A percentile compares a stretch with the other conserved stretches of the same genome.
phyloP scores from a whole-genome alignment of 257 asterid genomes.

The Thymus quinquecostatus region DNA sequence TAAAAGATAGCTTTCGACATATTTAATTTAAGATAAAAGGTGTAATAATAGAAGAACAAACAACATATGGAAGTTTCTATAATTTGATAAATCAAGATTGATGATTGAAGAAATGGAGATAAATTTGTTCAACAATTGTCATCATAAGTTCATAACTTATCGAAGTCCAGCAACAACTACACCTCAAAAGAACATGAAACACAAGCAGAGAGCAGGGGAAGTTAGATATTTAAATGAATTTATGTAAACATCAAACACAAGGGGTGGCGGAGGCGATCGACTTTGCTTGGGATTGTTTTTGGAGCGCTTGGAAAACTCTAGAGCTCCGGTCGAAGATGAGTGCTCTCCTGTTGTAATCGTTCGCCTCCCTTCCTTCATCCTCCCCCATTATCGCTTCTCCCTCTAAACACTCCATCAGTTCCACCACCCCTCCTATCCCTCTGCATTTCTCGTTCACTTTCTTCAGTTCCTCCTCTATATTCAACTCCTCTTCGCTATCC shows the following conservation, averaged over 20 bases:
- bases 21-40: no score
- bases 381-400: slow-evolving; percentile 92
- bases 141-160: not conserved
- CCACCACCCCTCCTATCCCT: slow-evolving; percentile 57
- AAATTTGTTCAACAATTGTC: not conserved
- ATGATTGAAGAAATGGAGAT: no score
- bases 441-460: slow-evolving; percentile 42
- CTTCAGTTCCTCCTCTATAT: slow-evolving; percentile 46
- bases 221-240: not conserved
- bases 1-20: no score
- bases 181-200: not conserved
- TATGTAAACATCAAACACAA: not conserved
- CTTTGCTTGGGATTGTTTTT: slow-evolving; percentile 27
- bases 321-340: slow-evolving; percentile 70
- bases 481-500: slow-evolving; percentile 2
- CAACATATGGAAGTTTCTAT: no score
- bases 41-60: no score
- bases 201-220: not conserved
- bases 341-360: slow-evolving; percentile 79
- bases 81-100: no score
- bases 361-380: slow-evolving; percentile 70
- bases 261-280: not conserved
- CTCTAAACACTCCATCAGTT: slow-evolving; percentile 77
- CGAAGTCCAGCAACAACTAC: not conserved
- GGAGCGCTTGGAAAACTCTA: slow-evolving; percentile 71